These are phyloP conservation scores for Myriosclerotinia curreyana DNA, from an alignment of 2,329 filamentous ascomycete species.

Conservation along the genomic window DNA sequence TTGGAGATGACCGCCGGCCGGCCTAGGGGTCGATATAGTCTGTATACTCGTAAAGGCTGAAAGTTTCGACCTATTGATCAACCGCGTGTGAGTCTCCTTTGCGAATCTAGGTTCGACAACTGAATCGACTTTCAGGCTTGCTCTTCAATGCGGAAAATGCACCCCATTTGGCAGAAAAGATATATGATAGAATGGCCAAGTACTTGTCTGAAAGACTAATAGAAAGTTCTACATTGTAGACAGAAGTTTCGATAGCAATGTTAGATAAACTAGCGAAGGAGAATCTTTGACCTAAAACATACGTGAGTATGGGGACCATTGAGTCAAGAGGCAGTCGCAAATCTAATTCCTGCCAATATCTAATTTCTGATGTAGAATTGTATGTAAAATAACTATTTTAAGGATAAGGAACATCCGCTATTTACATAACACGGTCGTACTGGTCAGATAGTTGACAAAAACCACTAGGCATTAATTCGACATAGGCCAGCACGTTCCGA, in stretches of 20 bases:
- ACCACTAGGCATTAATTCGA: constrained; percentile 17
- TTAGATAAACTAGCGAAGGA: background rate
- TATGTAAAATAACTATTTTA: background rate
- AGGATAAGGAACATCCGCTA: background rate
- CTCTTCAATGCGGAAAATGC: no score
- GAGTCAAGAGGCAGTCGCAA: background rate
- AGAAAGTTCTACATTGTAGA: background rate
- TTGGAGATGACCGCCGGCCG: background rate
- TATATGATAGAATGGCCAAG: no score
- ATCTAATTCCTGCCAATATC: background rate
- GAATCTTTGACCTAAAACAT: background rate
- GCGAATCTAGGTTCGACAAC: no score
- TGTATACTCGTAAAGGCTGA: background rate
- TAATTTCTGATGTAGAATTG: background rate
- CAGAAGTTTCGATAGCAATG: background rate
- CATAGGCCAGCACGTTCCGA: constrained; percentile 41
- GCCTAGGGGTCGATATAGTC: background rate
- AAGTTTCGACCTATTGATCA: no score
- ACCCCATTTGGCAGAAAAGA: no score
- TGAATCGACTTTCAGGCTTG: no score
- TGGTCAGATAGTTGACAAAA: background rate
- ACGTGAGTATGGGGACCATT: background rate
- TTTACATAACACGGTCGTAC: background rate
- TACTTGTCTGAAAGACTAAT: background rate
- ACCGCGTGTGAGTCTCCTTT: no score